Base-by-base conservation (phyloP, 1,284 basidiomycete species). In the Leccinum ponderosum region DNA sequence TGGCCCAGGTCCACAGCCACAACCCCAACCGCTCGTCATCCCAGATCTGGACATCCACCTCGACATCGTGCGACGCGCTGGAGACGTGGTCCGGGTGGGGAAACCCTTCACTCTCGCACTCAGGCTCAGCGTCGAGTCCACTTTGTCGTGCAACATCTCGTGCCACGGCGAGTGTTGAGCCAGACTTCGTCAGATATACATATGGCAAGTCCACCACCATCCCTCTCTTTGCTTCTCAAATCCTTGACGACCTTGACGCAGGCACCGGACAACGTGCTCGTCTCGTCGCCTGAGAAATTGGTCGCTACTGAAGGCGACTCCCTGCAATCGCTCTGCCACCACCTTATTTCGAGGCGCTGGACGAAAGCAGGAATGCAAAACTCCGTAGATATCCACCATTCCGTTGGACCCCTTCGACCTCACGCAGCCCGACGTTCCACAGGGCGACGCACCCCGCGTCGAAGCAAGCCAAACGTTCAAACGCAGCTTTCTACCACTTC, bases 131-230 rank as follows among this genome's bases (percentile, higher is more conserved):
- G 70, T 86, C 79, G 85, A 6, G 68, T 78, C 17, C 76, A 74
- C 9, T 72, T 92, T 22, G 87, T 81, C 12, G 78, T 91, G 4
- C 91, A 93, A 65, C 88, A 90, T 66, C 73, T 87, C 11, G 79
- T 80, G 51, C 77, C 79, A 17, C 77, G 76, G 48, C 77, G 72
- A 3, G 64, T 71, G 6, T 66, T 66, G 4, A 53, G 65, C 8
- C 64, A 64, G 15, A 56, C 56, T 2, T 58, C 63, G 1, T 56
- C 66, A 3, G 66, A 70, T 17, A 55, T 55, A 31, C 44, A 53
- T 0, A 20, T 22, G 3, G 31, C 59, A 17, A 55, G 48, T 57
- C 58, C 64, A 15, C 7, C 55, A 8, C 57, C 42, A 2, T 55
- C 57, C 15, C 65, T 58, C 1, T 33, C 62, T 27, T 78, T 79